phyloP scores from a whole-genome alignment of 202 grass and related monocot species.

The Bolboschoenoplectus hybrid region DNA sequence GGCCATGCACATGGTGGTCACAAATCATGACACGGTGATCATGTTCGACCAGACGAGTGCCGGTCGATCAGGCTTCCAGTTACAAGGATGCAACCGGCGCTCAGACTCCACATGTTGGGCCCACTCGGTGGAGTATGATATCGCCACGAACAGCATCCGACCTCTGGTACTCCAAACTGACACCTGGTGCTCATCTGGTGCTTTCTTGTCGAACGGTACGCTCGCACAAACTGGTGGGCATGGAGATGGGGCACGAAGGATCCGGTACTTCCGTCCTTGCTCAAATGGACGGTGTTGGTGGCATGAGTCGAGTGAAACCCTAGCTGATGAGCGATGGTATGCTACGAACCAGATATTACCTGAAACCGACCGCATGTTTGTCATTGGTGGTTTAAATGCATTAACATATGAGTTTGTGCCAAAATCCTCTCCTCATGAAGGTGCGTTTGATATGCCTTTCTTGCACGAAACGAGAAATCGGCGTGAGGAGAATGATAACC shows the following conservation, averaged over 20 bases:
- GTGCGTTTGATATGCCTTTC: constrained; percentile 47
- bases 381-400: constrained; percentile 45
- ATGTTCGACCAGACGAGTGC: constrained; percentile 48
- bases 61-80: constrained; percentile 35
- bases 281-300: constrained; percentile 36
- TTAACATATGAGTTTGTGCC: constrained; percentile 48
- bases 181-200: constrained; percentile 51
- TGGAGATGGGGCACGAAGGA: constrained; percentile 35
- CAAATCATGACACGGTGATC: constrained; percentile 47
- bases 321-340: constrained; percentile 41
- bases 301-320: constrained; percentile 33
- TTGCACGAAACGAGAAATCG: constrained; percentile 36
- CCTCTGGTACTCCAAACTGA: constrained; percentile 40
- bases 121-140: constrained; percentile 48
- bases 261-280: constrained; percentile 43
- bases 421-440: constrained; percentile 39
- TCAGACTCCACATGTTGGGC: constrained; percentile 37
- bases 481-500: constrained; percentile 33
- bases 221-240: constrained; percentile 45
- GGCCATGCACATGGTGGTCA: constrained; percentile 53
- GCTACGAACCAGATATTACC: constrained; percentile 45
- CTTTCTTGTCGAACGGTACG: constrained; percentile 38
- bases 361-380: constrained; percentile 40
- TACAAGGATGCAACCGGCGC: not conserved
- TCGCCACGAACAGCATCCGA: constrained; percentile 35